Conservation (phyloP, 495 filamentous ascomycete genomes). For the Penicillium bialowiezense region DNA sequence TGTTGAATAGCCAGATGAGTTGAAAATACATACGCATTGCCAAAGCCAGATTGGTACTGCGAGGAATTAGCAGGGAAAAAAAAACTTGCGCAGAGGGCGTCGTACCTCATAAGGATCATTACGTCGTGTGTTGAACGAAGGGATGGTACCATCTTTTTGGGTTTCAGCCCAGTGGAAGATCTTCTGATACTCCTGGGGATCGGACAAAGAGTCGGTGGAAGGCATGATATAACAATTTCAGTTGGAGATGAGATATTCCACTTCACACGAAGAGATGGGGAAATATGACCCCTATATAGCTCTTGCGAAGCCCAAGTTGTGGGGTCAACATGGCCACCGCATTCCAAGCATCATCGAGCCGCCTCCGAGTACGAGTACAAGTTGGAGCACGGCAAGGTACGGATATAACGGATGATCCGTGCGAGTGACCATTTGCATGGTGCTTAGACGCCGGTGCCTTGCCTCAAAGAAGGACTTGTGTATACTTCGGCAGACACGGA, state of each 20-base stretch:
- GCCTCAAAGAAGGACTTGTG: not conserved
- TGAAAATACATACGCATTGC: constrained; percentile 43
- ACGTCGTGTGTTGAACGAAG: constrained; percentile 45
- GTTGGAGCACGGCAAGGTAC: not conserved
- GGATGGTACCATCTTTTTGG: constrained; percentile 48
- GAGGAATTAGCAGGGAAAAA: constrained; percentile 17
- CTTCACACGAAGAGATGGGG: not conserved
- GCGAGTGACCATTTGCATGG: constrained; percentile 9
- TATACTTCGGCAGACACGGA: constrained; percentile 18
- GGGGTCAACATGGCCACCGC: constrained; percentile 3
- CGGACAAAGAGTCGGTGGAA: constrained; percentile 23
- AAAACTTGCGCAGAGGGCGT: too few species aligned
- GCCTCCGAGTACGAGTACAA: not conserved
- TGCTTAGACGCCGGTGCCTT: not conserved
- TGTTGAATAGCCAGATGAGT: constrained; percentile 17
- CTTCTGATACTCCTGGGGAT: constrained; percentile 50
- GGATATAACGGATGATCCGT: not conserved
- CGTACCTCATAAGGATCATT: constrained; percentile 53
- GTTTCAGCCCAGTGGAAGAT: constrained; percentile 60
- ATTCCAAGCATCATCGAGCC: not conserved
- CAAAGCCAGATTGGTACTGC: constrained; percentile 54
- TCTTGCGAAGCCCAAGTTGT: constrained; percentile 1
- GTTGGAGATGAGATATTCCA: not conserved
- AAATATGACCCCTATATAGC: constrained; percentile 9
- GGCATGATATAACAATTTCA: constrained; percentile 19